Conservation (phyloP, 2,329 filamentous ascomycete species). For the Aspergillus japonicus region DNA sequence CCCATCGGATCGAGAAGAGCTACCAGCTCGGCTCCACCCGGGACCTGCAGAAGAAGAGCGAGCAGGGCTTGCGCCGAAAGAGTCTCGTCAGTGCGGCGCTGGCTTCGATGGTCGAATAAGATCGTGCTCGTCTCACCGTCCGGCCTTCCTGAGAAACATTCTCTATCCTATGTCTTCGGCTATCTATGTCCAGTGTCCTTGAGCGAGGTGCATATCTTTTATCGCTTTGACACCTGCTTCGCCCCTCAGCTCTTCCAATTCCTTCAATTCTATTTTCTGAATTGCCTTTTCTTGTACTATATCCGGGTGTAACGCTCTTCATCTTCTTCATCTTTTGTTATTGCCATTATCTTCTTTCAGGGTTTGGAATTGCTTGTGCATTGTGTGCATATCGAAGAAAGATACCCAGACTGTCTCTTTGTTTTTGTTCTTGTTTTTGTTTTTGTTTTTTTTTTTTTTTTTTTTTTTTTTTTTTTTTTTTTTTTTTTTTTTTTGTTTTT, state of each 20-base stretch:
- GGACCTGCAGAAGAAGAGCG: slow-evolving; percentile 33
- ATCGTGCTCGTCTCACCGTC: background rate
- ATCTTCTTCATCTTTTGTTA: background rate
- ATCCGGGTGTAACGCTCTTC: background rate
- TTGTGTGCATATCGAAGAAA: slow-evolving; percentile 10
- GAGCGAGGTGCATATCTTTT: no score
- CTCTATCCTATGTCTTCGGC: no score
- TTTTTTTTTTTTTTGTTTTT: background rate
- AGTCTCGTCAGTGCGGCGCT: slow-evolving; percentile 41
- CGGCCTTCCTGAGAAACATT: background rate
- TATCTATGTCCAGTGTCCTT: no score
- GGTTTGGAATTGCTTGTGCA: slow-evolving; percentile 1
- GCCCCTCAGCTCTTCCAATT: no score
- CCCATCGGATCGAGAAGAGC: slow-evolving; percentile 36
- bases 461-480: background rate
- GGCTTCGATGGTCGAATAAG: slow-evolving; percentile 34
- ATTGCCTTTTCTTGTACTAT: background rate
- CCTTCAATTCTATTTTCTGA: background rate
- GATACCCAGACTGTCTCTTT: slow-evolving; percentile 15
- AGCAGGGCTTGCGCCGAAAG: slow-evolving; percentile 37
- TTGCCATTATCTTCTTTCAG: slow-evolving; percentile 1
- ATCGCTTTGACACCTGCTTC: background rate
- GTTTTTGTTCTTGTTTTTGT: background rate
- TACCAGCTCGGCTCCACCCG: slow-evolving; percentile 25
- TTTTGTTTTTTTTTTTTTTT: background rate